These are phyloP conservation scores for Maudiozyma serrabonitensis DNA, from an alignment of 805 yeast genomes.

Conservation along the genomic window DNA sequence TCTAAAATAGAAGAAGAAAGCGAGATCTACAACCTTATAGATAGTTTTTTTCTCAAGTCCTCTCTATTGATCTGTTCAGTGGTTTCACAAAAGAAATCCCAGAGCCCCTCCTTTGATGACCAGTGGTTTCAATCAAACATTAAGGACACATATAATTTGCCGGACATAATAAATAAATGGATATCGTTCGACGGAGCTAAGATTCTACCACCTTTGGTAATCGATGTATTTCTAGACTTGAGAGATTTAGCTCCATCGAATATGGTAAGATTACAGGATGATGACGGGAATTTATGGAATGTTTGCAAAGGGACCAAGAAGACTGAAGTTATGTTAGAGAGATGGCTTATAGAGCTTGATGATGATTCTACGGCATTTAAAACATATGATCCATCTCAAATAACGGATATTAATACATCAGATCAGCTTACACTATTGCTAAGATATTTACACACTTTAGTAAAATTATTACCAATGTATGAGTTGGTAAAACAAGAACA, in stretches of 20 bases:
- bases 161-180: slow-evolving; percentile 45
- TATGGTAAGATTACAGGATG: slow-evolving; percentile 49
- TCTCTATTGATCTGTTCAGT: slow-evolving; percentile 48
- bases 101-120: slow-evolving; percentile 5
- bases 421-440: slow-evolving; percentile 66
- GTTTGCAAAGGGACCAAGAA: slow-evolving; percentile 55
- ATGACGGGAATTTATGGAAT: slow-evolving; percentile 42
- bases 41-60: slow-evolving; percentile 57
- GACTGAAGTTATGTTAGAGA: slow-evolving; percentile 81
- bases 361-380: slow-evolving; percentile 27
- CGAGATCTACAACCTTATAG: slow-evolving; percentile 32
- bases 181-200: slow-evolving; percentile 41
- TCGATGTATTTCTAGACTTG: slow-evolving; percentile 74
- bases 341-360: slow-evolving; percentile 87
- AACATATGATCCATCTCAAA: slow-evolving; percentile 23
- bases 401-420: slow-evolving; percentile 59
- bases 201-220: slow-evolving; percentile 67
- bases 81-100: slow-evolving; percentile 1
- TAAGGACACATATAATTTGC: slow-evolving; percentile 4
- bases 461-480: slow-evolving; percentile 64
- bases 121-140: slow-evolving; percentile 7
- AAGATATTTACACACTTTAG: slow-evolving; percentile 59
- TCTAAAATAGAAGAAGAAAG: not conserved
- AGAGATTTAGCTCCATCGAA: slow-evolving; percentile 47
- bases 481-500: slow-evolving; percentile 40